Evolutionary conservation across 2,329 filamentous ascomycete genomes (phyloP).

Genomic region (Microdochium bolleyi): DNA sequence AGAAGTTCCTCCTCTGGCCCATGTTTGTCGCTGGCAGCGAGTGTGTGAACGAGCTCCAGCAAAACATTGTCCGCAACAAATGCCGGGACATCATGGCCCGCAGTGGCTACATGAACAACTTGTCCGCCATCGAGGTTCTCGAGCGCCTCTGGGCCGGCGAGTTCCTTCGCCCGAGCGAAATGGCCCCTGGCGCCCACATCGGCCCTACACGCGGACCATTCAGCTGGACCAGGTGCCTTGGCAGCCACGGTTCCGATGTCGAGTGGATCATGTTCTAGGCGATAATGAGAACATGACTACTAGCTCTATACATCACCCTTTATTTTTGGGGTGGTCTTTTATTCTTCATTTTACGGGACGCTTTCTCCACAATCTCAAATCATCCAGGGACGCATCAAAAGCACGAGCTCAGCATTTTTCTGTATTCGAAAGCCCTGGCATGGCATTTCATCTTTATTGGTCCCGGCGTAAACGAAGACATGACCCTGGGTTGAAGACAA

Average conservation of each 20-base stretch:
- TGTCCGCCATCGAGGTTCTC: constrained; percentile 75
- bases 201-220: constrained; percentile 40
- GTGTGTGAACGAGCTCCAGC: constrained; percentile 74
- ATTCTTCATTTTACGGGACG: neutral
- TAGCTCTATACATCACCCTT: neutral
- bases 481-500: neutral
- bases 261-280: constrained; percentile 61
- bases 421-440: neutral
- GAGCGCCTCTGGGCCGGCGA: constrained; percentile 74
- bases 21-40: constrained; percentile 86
- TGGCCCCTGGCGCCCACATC: constrained; percentile 21
- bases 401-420: neutral
- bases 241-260: constrained; percentile 46
- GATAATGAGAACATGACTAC: neutral
- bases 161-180: constrained; percentile 26
- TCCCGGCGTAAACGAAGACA: neutral
- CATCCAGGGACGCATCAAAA: neutral
- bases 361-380: neutral
- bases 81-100: constrained; percentile 82
- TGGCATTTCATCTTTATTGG: neutral
- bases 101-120: constrained; percentile 89
- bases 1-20: constrained; percentile 91
- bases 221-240: constrained; percentile 50
- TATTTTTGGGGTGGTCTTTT: too few relatives aligned
- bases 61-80: constrained; percentile 68